These are phyloP conservation scores for Stachybotrys chlorohalonatus DNA, from an alignment of 2,329 filamentous ascomycete species.

Conservation along the genomic window DNA sequence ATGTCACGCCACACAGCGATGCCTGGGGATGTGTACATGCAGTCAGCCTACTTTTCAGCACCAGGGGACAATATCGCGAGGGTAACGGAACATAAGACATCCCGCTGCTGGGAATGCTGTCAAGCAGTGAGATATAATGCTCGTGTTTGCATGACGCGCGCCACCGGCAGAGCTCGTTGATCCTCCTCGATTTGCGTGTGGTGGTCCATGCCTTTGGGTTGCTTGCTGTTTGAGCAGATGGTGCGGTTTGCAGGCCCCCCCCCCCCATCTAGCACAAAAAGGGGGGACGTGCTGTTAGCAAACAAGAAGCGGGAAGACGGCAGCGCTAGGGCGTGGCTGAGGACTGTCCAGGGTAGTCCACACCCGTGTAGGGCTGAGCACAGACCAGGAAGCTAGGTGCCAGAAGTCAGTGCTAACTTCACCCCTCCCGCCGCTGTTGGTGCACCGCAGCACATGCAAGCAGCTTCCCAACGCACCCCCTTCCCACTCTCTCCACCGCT, in stretches of 20 bases:
- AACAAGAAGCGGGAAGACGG: conserved; percentile 12
- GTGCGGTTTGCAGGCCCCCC: background rate
- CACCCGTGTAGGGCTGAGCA: conserved; percentile 18
- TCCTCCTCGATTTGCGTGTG: background rate
- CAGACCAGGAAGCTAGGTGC: conserved; percentile 4
- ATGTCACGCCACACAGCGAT: background rate
- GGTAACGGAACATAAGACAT: too few species aligned
- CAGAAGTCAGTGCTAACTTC: background rate
- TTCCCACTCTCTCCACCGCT: background rate
- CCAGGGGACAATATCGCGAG: too few species aligned
- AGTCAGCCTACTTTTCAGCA: background rate
- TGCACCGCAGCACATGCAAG: too few species aligned
- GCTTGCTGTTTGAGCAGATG: background rate
- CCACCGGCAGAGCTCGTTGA: background rate
- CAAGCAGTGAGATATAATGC: background rate
- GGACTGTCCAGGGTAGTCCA: conserved; percentile 7
- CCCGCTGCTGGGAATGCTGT: background rate
- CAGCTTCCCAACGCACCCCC: too few species aligned
- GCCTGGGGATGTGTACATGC: background rate
- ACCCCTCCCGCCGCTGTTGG: too few species aligned
- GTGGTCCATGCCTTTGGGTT: background rate
- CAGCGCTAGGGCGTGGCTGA: conserved; percentile 16
- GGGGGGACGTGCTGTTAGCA: background rate
- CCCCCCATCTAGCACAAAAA: background rate
- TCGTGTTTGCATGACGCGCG: background rate